Percentiles rank a stretch among this genome's conserved stretches.
phyloP scores from a whole-genome alignment of 352 stramenopile species.

The Blastocystis sp. region DNA sequence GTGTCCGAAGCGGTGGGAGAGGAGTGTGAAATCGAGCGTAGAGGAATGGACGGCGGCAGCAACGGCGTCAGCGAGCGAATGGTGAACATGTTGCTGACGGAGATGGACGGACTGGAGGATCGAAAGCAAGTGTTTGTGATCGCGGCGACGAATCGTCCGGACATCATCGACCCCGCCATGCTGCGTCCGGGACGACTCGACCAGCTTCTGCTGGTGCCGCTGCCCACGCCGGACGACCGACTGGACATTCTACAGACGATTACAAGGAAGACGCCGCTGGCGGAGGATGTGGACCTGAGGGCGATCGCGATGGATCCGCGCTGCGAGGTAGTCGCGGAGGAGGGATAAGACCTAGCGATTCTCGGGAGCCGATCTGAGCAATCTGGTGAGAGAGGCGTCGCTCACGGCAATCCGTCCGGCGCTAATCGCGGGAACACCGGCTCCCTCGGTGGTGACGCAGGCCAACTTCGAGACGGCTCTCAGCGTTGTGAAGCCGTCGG shows the following conservation, averaged over 20 bases:
- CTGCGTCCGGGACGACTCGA: conserved; percentile 89
- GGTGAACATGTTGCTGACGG: conserved; percentile 93
- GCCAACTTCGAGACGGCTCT: conserved; percentile 60
- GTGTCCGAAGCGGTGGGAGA: conserved; percentile 69
- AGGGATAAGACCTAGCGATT: conserved; percentile 67
- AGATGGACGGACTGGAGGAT: conserved; percentile 94
- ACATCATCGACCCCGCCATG: conserved; percentile 98
- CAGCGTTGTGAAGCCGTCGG: conserved; percentile 57
- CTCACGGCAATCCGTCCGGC: conserved; percentile 75
- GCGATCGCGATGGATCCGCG: conserved; percentile 74
- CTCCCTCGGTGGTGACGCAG: conserved; percentile 39
- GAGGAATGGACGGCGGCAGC: conserved; percentile 60
- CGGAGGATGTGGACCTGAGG: conserved; percentile 74
- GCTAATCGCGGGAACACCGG: neutral
- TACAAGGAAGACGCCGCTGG: conserved; percentile 68
- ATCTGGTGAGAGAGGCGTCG: conserved; percentile 86
- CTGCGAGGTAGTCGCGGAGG: conserved; percentile 63
- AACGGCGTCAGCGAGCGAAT: conserved; percentile 67
- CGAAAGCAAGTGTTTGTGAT: conserved; percentile 89
- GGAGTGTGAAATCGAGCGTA: neutral
- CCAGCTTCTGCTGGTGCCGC: conserved; percentile 92
- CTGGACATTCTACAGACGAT: conserved; percentile 81
- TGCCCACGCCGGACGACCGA: conserved; percentile 75
- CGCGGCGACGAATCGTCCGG: conserved; percentile 82
- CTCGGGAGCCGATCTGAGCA: conserved; percentile 88